Conservation (phyloP, 108 stramenopile genomes). For the Skeletonema costatum region DNA sequence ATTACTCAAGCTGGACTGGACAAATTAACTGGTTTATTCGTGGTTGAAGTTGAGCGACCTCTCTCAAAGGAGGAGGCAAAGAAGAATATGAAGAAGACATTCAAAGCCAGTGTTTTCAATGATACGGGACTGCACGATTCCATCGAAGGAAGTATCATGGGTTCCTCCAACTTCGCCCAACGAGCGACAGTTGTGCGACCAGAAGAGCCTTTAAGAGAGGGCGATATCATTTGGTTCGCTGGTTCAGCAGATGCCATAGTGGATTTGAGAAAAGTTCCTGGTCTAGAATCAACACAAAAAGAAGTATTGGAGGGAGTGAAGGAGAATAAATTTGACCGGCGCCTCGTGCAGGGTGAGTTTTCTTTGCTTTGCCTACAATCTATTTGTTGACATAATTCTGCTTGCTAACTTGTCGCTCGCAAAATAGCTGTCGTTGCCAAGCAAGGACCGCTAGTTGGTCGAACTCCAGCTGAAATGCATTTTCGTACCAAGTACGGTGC, state of each 20-base stretch:
- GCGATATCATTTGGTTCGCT: slow-evolving; percentile 77
- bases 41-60: slow-evolving; percentile 84
- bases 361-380: not conserved
- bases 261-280: slow-evolving; percentile 78
- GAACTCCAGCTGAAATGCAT: slow-evolving; percentile 69
- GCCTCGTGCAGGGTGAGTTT: slow-evolving; percentile 61
- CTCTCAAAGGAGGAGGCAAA: not conserved
- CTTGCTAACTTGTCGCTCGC: too few species aligned
- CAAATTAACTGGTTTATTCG: slow-evolving; percentile 69
- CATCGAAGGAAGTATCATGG: not conserved
- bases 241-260: slow-evolving; percentile 54
- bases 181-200: slow-evolving; percentile 69
- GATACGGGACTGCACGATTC: not conserved
- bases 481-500: slow-evolving; percentile 86
- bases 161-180: slow-evolving; percentile 48
- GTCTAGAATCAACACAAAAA: slow-evolving; percentile 64
- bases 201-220: slow-evolving; percentile 58
- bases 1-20: slow-evolving; percentile 61
- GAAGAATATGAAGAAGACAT: not conserved
- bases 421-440: slow-evolving; percentile 70
- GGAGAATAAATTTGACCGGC: slow-evolving; percentile 72
- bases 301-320: slow-evolving; percentile 77
- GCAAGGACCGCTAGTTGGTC: slow-evolving; percentile 74
- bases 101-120: not conserved
- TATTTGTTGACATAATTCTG: too few species aligned